Conservation (phyloP, 305 asterid species). For the Nicotiana rustica region DNA sequence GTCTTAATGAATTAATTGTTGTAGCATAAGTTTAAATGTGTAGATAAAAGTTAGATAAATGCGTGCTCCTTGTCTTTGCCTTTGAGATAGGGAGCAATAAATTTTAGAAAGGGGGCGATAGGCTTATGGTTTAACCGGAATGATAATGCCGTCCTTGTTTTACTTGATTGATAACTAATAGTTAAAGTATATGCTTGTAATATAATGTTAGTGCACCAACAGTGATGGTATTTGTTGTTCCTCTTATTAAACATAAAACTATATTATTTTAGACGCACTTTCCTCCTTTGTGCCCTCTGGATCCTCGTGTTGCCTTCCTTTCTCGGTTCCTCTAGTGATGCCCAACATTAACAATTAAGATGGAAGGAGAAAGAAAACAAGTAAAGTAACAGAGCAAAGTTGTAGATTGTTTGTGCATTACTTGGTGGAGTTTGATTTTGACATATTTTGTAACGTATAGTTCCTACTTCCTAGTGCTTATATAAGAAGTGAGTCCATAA, state of each 20-base stretch:
- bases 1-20: conserved; percentile 17
- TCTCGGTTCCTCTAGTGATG: neutral
- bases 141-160: neutral
- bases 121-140: neutral
- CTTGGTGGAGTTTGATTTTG: conserved; percentile 10
- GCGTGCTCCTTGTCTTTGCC: neutral
- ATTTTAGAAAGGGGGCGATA: neutral
- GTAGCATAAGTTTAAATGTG: neutral
- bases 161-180: neutral
- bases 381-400: neutral
- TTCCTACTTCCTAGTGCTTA: neutral
- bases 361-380: neutral
- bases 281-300: neutral
- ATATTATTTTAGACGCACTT: neutral
- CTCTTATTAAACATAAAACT: neutral
- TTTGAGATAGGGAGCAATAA: conserved; percentile 4
- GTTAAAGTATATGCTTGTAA: neutral
- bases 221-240: neutral
- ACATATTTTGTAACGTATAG: neutral
- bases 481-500: neutral
- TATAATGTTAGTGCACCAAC: neutral
- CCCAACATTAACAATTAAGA: neutral
- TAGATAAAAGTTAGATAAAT: neutral
- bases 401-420: neutral
- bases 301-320: neutral